Evolutionary conservation across 129 eudicot species (phyloP), one percentile per base, ranked within the genome.

Genomic region (Smallanthus sonchifolius): DNA sequence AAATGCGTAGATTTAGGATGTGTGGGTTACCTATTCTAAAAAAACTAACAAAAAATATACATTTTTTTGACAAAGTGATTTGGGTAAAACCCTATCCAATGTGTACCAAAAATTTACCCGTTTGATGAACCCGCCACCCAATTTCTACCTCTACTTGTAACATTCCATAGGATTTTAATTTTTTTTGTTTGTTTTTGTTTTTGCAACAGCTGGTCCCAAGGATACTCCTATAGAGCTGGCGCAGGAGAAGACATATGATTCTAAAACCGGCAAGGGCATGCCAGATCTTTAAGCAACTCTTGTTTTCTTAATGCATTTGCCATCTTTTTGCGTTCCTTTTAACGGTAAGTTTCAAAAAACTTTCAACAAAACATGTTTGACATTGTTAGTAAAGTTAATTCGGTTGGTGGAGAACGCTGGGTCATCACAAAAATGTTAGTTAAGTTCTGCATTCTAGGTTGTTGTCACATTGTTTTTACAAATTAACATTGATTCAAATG

Each of bases 211-310:
- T 69, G 98, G 98, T 35, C 96, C 96, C 19, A 90, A 89, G 78
- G 98, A 92, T 71, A 89, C 98, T 45, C 87, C 91, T 62, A 75
- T 93, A 83, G 97, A 88, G 35, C 72, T 90, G 34, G 97, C 84
- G 70, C 6, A 70, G 51, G 98, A 90, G 79, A 90, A 82, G 83
- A 93, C 96, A 0, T 93, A 86, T 24, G 89, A 93, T 67, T 64
- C 86, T 54, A 93, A 86, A 88, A 79, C 86, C 4, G 98, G 96
- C 0, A 84, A 61, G 84, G 98, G 98, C 47, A 90, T 93, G 97
- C 96, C 98, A 2, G 85, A 86, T 79, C 89, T 93, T 60, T 92
- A 74, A 80, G 52, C 6, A 42, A 24, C 30, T 24, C 30, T 24
- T 24, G 30, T 24, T 24, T 24, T 1, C 15, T 20, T 10, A 17